A percentile compares a stretch with the other conserved stretches of the same genome.
Conservation (phyloP, 2,329 filamentous ascomycete species). For the Colletotrichum lentis region DNA sequence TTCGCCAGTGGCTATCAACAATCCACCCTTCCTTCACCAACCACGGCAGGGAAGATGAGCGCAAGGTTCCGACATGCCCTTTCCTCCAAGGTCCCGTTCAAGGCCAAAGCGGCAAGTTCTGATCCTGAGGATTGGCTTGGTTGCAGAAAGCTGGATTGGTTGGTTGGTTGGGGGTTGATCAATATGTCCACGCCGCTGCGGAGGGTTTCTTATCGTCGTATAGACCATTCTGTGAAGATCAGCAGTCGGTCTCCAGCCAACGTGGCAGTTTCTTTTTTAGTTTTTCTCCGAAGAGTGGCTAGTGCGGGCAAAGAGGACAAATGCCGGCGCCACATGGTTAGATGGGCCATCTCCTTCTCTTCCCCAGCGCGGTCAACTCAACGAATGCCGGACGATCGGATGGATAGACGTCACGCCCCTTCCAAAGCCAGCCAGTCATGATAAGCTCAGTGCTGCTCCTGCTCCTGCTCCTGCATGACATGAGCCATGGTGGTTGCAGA, state of each 20-base stretch:
- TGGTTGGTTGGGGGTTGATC: conserved; percentile 3
- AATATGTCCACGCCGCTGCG: background rate
- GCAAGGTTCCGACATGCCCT: background rate
- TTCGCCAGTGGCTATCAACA: conserved; percentile 1
- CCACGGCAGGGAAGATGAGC: background rate
- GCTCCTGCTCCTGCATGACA: background rate
- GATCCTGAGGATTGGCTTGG: background rate
- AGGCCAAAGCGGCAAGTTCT: background rate
- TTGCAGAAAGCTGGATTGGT: background rate
- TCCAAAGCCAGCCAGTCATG: too few species aligned
- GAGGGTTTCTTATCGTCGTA: conserved; percentile 27
- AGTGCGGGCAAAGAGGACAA: background rate
- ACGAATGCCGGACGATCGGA: background rate
- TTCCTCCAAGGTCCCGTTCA: too few species aligned
- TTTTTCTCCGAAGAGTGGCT: conserved; percentile 31
- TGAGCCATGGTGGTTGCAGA: conserved; percentile 11
- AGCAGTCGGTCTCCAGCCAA: conserved; percentile 16
- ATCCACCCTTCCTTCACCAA: background rate
- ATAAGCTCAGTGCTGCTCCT: too few species aligned
- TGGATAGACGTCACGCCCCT: background rate
- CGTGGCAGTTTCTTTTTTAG: too few species aligned
- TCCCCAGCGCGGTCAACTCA: background rate
- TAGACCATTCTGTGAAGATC: conserved; percentile 18
- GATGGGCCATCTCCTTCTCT: background rate
- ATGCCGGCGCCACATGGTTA: conserved; percentile 11